Conservation (phyloP, 225 moss, liverwort and hornwort species). For the Lunularia cruciata region DNA sequence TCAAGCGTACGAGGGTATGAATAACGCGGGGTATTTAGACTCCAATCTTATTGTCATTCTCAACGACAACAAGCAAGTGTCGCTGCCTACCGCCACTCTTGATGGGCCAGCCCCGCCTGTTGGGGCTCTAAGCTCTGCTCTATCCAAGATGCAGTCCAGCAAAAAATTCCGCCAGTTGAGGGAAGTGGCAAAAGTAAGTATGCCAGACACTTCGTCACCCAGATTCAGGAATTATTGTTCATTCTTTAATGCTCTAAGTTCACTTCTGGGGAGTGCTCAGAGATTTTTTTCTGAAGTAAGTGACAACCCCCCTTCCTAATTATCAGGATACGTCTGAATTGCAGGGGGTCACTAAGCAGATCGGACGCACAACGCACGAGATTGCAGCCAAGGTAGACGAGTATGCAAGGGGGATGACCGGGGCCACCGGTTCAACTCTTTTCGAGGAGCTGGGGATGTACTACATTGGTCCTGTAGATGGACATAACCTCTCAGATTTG, state of each 20-base stretch:
- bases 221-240: neutral
- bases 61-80: slow-evolving; percentile 53
- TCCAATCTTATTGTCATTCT: slow-evolving; percentile 49
- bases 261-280: too few species aligned
- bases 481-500: slow-evolving; percentile 48
- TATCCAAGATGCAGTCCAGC: slow-evolving; percentile 47
- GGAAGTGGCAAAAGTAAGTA: slow-evolving; percentile 46
- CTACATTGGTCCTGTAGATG: slow-evolving; percentile 51
- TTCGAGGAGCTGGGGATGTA: slow-evolving; percentile 53
- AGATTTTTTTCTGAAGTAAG: too few species aligned
- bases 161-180: slow-evolving; percentile 44
- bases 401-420: slow-evolving; percentile 51
- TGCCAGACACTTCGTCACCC: neutral
- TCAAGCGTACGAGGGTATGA: slow-evolving; percentile 54
- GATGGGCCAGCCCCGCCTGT: slow-evolving; percentile 51
- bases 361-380: slow-evolving; percentile 37
- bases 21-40: slow-evolving; percentile 49
- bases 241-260: slow-evolving; percentile 1
- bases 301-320: too few species aligned
- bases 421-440: slow-evolving; percentile 43
- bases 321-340: too few species aligned
- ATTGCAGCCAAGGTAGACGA: slow-evolving; percentile 52
- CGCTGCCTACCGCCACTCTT: slow-evolving; percentile 45
- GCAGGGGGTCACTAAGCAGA: slow-evolving; percentile 49
- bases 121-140: slow-evolving; percentile 49